Base-by-base conservation (phyloP, 768 basidiomycete species). In the Sporobolomyces phaffii region DNA sequence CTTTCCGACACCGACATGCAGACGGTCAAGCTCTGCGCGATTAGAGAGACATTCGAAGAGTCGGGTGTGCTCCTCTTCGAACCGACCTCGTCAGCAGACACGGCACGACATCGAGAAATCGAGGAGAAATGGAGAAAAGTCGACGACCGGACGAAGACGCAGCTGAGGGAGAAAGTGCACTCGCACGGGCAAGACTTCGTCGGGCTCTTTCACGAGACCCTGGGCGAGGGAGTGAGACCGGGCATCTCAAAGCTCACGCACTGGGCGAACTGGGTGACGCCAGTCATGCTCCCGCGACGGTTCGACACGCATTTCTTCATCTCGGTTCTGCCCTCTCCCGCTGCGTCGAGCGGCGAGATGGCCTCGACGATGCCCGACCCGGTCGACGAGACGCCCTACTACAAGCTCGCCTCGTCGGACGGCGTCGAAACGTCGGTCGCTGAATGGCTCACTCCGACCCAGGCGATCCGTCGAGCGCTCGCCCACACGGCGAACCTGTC, bases 251-350 rank as follows among this genome's bases (percentile, higher is more conserved):
- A 28, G 36, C 7, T 65, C 7, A 56, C 62, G 53, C 53, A 64
- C 36, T 64, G 66, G 52, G 62, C 62, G 5, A 64, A 60, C 15
- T 72, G 70, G 70, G 52, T 72, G 20, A 74, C 73, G 2, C 71
- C 71, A 0, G 10, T 26, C 13, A 40, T 29, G 3, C 60, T 68
- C 5, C 59, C 62, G 2, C 59, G 69, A 2, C 68, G 73, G 1
- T 74, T 68, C 66, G 71, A 74, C 56, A 74, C 73, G 9, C 62
- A 58, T 38, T 74, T 74, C 64, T 72, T 70, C 64, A 44, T 72
- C 47, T 40, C 71, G n/a, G 34, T 72, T 15, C 54, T 73, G 18
- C 70, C 62, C 0, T 47, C 61, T 1, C n/a, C n/a, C n/a, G n/a
- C 61, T 7, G 10, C 41, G 22, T 26, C 43, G 18, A n/a, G n/a